phyloP scores from a whole-genome alignment of 305 asterid species.

The Nicotiana rustica region DNA sequence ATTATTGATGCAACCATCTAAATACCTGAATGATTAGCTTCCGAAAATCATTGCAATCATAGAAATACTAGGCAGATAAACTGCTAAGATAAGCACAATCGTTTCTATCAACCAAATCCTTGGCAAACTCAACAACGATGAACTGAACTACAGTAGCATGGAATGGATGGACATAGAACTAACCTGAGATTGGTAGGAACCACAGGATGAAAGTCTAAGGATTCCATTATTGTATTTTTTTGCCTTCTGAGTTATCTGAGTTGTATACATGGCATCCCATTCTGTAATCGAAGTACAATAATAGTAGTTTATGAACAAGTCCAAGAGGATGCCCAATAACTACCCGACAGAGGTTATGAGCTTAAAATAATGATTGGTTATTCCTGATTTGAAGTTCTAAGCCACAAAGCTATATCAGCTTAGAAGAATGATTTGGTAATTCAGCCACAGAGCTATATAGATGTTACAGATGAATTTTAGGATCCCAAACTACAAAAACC shows the following conservation, averaged over 20 bases:
- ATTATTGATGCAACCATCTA: conserved; percentile 26
- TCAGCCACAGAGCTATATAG: too few relatives aligned
- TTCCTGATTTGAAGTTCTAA: too few relatives aligned
- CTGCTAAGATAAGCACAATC: conserved; percentile 7
- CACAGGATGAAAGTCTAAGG: conserved; percentile 41
- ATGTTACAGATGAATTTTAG: too few relatives aligned
- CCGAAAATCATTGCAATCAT: neutral
- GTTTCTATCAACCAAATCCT: conserved; percentile 26
- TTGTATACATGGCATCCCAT: conserved; percentile 50
- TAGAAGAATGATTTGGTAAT: too few relatives aligned
- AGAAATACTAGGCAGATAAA: conserved; percentile 26
- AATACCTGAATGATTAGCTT: conserved; percentile 20
- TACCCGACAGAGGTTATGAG: too few relatives aligned
- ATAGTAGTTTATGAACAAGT: conserved; percentile 3
- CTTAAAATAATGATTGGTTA: too few relatives aligned
- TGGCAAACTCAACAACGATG: conserved; percentile 28
- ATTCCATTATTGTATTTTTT: conserved; percentile 45
- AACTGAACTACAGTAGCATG: neutral
- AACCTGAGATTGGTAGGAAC: conserved; percentile 45
- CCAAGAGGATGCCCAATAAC: neutral
- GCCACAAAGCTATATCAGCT: too few relatives aligned
- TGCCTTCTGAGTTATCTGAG: conserved; percentile 41
- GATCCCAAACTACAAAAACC: too few relatives aligned
- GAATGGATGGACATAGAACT: conserved; percentile 16
- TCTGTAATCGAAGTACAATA: conserved; percentile 37